Evolutionary conservation across 257 asterid species (phyloP), one percentile per base, ranked within the genome.

Genomic region (Scutellaria minor): DNA sequence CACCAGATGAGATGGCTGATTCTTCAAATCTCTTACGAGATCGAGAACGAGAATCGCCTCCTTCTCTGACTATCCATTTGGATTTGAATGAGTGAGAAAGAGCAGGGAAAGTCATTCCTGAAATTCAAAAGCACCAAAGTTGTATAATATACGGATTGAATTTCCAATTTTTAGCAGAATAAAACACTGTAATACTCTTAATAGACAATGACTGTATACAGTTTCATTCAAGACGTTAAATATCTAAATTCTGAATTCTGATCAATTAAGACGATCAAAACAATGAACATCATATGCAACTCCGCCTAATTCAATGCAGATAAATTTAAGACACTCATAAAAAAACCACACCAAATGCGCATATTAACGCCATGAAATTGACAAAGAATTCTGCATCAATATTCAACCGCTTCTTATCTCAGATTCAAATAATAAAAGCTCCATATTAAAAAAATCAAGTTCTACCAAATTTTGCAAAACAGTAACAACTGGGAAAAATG

Each of bases 71-170:
- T 24, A 67, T 45, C 75, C 70, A 64, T 18, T 53, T 71, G 69
- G 80, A 48, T 46, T 56, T 55, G 7, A 72, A 64, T 37, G 80
- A 79, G 72, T 74, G 86, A 69, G 42, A 65, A 64, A 78, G 71
- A 65, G 74, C 73, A 61, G 45, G 15, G 69, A 67, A 62, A 74
- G 58, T 20, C 95, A 90, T 86, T 68, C 68, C 69, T 72, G 75
- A 40, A 53, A 68, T 41, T 42, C 61, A 55, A 20, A 66, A 48
- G 58, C 60, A 56, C 79, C 73, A 51, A 60, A 55, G 31, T 63
- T 35, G 15, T 53, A 45, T 0, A 64, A 69, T 42, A 72, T 15
- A 65, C 55, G 58, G 75, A 64, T 61, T 64, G 56, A 24, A 11
- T 63, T 46, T 61, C 13, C 37, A 51, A 72, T 51, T 18, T 18